Evolutionary conservation across 306 rosid genomes (phyloP).

Genomic region (Vigna hirtella): DNA sequence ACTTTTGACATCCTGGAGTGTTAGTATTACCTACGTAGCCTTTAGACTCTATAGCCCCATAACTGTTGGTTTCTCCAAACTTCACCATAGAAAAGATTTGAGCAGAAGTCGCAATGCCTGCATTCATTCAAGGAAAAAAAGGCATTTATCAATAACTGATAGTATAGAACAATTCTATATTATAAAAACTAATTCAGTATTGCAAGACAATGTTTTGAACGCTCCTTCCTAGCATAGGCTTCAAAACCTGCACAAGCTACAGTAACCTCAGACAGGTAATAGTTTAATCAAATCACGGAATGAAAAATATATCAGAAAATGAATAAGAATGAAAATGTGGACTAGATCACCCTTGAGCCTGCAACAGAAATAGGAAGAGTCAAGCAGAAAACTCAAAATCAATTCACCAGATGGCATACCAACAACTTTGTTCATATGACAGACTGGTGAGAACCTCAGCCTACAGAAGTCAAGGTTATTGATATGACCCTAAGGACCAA

Average conservation of each 20-base stretch:
- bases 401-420: slow-evolving; percentile 38
- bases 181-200: slow-evolving; percentile 36
- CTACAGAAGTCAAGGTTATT: slow-evolving; percentile 40
- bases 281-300: slow-evolving; percentile 40
- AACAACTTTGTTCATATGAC: slow-evolving; percentile 39
- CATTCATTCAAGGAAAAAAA: slow-evolving; percentile 40
- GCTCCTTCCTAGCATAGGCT: slow-evolving; percentile 61
- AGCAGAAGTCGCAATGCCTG: slow-evolving; percentile 7
- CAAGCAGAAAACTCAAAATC: slow-evolving; percentile 39
- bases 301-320: slow-evolving; percentile 37
- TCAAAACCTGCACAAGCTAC: slow-evolving; percentile 74
- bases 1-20: neutral
- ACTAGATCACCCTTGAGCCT: slow-evolving; percentile 57
- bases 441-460: slow-evolving; percentile 42
- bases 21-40: neutral
- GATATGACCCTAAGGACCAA: slow-evolving; percentile 32
- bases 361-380: slow-evolving; percentile 46
- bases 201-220: slow-evolving; percentile 47
- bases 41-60: neutral
- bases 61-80: slow-evolving; percentile 34
- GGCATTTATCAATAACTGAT: slow-evolving; percentile 46
- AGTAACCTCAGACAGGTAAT: slow-evolving; percentile 51
- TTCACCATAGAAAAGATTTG: slow-evolving; percentile 5
- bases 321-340: slow-evolving; percentile 36
- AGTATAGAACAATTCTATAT: slow-evolving; percentile 25